Evolutionary conservation across 345 rosid genomes (phyloP).

Genomic region (Leavenworthia alabamica): DNA sequence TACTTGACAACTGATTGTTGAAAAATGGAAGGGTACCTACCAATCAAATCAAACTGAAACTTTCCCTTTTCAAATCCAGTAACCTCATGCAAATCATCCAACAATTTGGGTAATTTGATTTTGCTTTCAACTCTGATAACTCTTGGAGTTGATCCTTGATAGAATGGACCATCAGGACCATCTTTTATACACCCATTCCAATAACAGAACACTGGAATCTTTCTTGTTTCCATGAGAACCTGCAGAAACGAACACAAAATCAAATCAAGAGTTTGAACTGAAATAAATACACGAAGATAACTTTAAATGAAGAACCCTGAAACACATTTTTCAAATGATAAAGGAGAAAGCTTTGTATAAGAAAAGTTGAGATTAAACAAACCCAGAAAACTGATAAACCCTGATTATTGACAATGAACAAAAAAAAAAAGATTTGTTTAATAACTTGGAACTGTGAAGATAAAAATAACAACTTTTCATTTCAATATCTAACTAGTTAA

Average conservation of each 20-base stretch:
- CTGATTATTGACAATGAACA: too few relatives aligned
- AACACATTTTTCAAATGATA: too few relatives aligned
- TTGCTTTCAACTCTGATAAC: slow-evolving; percentile 4
- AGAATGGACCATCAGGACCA: slow-evolving; percentile 19
- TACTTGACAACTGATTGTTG: too few relatives aligned
- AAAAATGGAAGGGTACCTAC: too few relatives aligned
- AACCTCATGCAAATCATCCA: slow-evolving; percentile 4
- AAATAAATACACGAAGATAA: background rate
- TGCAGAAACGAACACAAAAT: background rate
- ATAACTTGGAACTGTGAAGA: too few relatives aligned
- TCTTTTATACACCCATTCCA: slow-evolving; percentile 9
- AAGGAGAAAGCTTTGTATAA: background rate
- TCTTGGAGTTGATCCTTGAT: slow-evolving; percentile 12
- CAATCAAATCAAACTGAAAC: background rate
- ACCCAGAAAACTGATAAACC: too few relatives aligned
- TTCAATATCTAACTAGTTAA: too few relatives aligned
- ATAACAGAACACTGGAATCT: slow-evolving; percentile 4
- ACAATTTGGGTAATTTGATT: background rate
- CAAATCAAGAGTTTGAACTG: background rate
- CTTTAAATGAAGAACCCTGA: background rate
- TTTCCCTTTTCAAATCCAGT: slow-evolving; percentile 6
- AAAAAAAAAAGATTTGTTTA: too few relatives aligned
- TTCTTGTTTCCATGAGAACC: background rate
- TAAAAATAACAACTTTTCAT: too few relatives aligned
- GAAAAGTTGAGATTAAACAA: too few relatives aligned